Conservation (phyloP, 495 filamentous ascomycete genomes). For the Penicillium fimorum region DNA sequence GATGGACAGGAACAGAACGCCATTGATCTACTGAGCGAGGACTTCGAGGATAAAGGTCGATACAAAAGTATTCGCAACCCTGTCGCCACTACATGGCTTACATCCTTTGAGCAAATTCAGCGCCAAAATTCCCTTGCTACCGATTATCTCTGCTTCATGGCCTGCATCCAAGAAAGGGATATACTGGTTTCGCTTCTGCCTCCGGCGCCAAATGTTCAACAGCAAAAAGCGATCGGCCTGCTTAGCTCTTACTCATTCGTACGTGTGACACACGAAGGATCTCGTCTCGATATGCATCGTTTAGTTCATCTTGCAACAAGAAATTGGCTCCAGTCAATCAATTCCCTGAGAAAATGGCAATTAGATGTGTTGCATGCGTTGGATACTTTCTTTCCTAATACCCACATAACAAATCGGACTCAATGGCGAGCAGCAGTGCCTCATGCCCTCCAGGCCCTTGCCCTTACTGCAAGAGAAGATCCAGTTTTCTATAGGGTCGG, state of each 20-base stretch:
- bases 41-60: constrained; percentile 48
- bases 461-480: neutral
- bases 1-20: constrained; percentile 38
- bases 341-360: constrained; percentile 7
- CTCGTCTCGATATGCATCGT: constrained; percentile 21
- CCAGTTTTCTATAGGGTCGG: too few species aligned
- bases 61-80: constrained; percentile 47
- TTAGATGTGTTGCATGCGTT: constrained; percentile 15
- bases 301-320: constrained; percentile 32
- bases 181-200: constrained; percentile 26
- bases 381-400: constrained; percentile 17
- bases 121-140: constrained; percentile 28
- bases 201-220: neutral
- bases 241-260: constrained; percentile 37
- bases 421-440: constrained; percentile 33
- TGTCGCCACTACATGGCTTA: constrained; percentile 54
- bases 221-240: constrained; percentile 30
- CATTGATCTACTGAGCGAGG: constrained; percentile 45
- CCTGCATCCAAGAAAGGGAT: constrained; percentile 35
- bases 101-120: constrained; percentile 51
- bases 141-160: constrained; percentile 43
- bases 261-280: neutral
- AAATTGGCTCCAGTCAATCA: constrained; percentile 29
- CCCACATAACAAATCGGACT: constrained; percentile 19
- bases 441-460: constrained; percentile 27